These are phyloP conservation scores for Daedaleopsis sinensis DNA, from an alignment of 768 basidiomycete genomes.

Conservation along the genomic window DNA sequence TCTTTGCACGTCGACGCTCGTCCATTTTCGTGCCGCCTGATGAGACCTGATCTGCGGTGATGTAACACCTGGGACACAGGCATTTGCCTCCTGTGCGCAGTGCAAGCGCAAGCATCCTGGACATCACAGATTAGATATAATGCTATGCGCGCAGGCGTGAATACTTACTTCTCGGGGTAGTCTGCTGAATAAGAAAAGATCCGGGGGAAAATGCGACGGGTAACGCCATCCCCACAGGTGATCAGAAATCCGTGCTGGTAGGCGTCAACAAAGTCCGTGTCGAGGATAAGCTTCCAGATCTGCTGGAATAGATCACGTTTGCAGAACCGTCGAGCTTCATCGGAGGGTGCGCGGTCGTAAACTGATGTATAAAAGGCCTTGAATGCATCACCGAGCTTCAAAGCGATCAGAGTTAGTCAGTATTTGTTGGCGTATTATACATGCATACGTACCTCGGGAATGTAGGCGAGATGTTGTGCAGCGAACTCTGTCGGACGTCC, in stretches of 20 bases:
- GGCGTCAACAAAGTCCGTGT: slow-evolving; percentile 30
- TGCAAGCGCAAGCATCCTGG: slow-evolving; percentile 40
- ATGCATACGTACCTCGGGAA: slow-evolving; percentile 35
- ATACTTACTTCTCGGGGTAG: slow-evolving; percentile 42
- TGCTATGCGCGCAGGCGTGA: too few relatives aligned
- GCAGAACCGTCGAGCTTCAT: slow-evolving; percentile 33
- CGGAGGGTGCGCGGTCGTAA: slow-evolving; percentile 17
- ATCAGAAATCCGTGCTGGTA: slow-evolving; percentile 33
- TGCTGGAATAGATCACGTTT: slow-evolving; percentile 36
- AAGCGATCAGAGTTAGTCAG: neutral
- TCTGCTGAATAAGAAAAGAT: slow-evolving; percentile 37
- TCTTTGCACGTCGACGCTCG: neutral
- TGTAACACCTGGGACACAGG: slow-evolving; percentile 43
- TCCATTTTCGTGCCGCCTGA: slow-evolving; percentile 27
- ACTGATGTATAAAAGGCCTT: slow-evolving; percentile 30
- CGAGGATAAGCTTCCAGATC: slow-evolving; percentile 28
- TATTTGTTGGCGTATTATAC: neutral
- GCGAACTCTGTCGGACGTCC: slow-evolving; percentile 34
- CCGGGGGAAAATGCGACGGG: too few relatives aligned
- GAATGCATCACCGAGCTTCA: slow-evolving; percentile 39
- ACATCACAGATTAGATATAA: too few relatives aligned
- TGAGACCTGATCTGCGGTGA: slow-evolving; percentile 30
- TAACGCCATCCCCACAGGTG: slow-evolving; percentile 32
- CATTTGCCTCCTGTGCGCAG: slow-evolving; percentile 41
- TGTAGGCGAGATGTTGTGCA: slow-evolving; percentile 46